Base-by-base conservation (phyloP, 495 filamentous ascomycete genomes). In the Hypoxylon intermedium region DNA sequence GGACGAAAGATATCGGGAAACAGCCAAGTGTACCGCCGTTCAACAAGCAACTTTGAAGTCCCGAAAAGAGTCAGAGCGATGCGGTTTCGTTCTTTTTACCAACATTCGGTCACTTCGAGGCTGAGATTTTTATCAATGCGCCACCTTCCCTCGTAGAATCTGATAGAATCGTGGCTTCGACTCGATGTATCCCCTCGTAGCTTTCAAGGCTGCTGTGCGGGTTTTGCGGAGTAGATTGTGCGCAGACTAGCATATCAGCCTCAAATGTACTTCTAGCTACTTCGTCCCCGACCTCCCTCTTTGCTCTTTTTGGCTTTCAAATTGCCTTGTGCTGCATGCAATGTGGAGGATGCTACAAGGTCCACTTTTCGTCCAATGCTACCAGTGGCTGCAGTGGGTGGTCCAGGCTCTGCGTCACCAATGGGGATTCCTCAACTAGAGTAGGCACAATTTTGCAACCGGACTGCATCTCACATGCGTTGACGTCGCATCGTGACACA, bases 141-240 rank as follows among this genome's bases (percentile, higher is more conserved):
- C 65, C 68, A 67, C 68, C 50, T 52, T 58, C 42, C 54, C 58
- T 58, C 68, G 58, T 71, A 65, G 68, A 71, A 71, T 68, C 68
- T 37, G 53, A 71, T 71, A 34, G 68, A 71, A 71, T 71, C 68
- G 68, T 71, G 68, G 68, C 68, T 61, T 56, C 20, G 15, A 46
- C 24, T 7, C 4, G 2, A 67, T 38, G 67, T 70, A 70, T 44
- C 42, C 20, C 2, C 5, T 15, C 4, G 67, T 70, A 62, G 7
- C 23, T 16, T 46, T 48, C n/a, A 60, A 57, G 60, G 56, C 56
- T 67, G 43, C 24, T 30, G 19, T 33, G 26, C 18, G 11, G 30
- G 45, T 11, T n/a, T 18, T 30, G 18, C 15, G 26, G 4, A 6
- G 12, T 3, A 5, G 38, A 21, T 49, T 48, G 6, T 11, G 34